A percentile compares a stretch with the other conserved stretches of the same genome.
phyloP scores from a whole-genome alignment of 2,329 filamentous ascomycete species.

The Calonectria leucothoes region DNA sequence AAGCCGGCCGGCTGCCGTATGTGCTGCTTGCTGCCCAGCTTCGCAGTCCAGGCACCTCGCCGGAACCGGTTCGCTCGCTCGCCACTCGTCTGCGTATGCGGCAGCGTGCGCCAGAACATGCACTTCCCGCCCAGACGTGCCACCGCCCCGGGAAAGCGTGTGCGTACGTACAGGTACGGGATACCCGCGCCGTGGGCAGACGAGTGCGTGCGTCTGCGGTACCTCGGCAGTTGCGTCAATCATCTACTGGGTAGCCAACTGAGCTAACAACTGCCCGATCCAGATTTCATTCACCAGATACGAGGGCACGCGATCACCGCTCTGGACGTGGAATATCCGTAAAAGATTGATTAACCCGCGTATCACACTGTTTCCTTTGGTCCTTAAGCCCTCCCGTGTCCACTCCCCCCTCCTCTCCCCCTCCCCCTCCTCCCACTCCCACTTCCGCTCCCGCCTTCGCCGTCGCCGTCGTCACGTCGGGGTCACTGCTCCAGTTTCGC shows the following conservation, averaged over 20 bases:
- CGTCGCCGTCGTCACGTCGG: not conserved
- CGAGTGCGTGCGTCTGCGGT: not conserved
- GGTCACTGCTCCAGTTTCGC: not conserved
- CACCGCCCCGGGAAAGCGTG: not conserved
- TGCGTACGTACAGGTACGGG: not conserved
- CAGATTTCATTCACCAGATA: not conserved
- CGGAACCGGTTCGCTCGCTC: constrained; percentile 2
- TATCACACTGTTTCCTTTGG: not conserved
- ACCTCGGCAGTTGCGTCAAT: constrained; percentile 5
- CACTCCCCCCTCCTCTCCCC: not conserved
- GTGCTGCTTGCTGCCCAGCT: not conserved
- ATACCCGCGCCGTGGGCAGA: not conserved
- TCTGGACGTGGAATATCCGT: not conserved
- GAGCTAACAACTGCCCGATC: not conserved
- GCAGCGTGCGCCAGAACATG: not conserved
- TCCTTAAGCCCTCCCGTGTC: not conserved
- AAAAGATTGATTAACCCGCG: not conserved
- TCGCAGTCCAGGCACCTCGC: not conserved
- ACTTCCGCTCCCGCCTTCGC: not conserved
- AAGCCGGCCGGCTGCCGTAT: not conserved
- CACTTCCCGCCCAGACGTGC: not conserved
- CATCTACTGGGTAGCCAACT: not conserved
- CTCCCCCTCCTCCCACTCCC: too few species aligned
- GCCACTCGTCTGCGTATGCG: not conserved
- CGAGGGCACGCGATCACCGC: not conserved